These are phyloP conservation scores for Prunus dulcis DNA, from an alignment of 306 rosid species.

Conservation along the genomic window DNA sequence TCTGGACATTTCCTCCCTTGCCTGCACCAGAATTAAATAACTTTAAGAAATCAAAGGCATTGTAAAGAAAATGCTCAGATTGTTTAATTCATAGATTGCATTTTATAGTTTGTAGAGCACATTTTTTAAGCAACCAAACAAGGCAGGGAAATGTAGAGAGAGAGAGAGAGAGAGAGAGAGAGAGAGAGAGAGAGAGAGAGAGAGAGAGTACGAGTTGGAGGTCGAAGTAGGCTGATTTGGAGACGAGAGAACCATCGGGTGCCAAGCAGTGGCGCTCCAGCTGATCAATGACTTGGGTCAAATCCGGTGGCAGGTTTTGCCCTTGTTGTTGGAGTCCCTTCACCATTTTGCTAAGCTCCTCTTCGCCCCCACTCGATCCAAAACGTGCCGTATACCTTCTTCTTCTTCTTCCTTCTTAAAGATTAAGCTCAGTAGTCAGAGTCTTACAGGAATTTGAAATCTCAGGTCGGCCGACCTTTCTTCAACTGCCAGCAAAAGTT, in stretches of 20 bases:
- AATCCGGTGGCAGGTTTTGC: slow-evolving; percentile 75
- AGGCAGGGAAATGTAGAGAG: background rate
- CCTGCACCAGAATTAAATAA: slow-evolving; percentile 45
- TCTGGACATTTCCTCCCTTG: slow-evolving; percentile 98
- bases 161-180: slow-evolving; percentile 2
- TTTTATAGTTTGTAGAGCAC: background rate
- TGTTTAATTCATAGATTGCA: background rate
- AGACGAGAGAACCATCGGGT: slow-evolving; percentile 86
- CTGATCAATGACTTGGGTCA: slow-evolving; percentile 78
- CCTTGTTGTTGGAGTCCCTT: slow-evolving; percentile 60
- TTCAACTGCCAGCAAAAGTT: background rate
- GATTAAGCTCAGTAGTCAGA: background rate
- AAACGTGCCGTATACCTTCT: slow-evolving; percentile 28
- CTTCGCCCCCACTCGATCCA: background rate
- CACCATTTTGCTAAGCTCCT: slow-evolving; percentile 40
- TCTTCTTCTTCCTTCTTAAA: background rate
- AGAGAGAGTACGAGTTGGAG: slow-evolving; percentile 64
- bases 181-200: slow-evolving; percentile 2
- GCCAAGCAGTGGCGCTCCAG: slow-evolving; percentile 96
- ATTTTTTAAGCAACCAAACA: slow-evolving; percentile 23
- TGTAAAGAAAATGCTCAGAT: background rate
- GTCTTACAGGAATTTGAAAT: background rate
- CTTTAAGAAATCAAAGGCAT: background rate
- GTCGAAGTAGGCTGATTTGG: slow-evolving; percentile 73
- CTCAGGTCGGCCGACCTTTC: background rate